phyloP scores from a whole-genome alignment of 108 stramenopile genomes.

The Chaetoceros muelleri region DNA sequence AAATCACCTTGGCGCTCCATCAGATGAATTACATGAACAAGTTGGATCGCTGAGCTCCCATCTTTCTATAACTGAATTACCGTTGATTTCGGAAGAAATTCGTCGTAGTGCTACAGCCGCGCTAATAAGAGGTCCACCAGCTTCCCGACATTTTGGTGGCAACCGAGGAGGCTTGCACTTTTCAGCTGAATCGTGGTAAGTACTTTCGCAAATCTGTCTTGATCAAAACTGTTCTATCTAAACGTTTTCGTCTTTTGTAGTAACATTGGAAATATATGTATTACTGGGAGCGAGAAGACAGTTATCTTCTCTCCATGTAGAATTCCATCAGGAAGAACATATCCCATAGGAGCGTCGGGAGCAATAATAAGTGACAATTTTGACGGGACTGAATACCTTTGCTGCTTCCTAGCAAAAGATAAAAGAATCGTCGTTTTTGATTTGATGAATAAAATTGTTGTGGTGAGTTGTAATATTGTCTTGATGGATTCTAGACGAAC shows the following conservation, averaged over 20 bases:
- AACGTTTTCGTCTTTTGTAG: background rate
- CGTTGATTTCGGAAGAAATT: conserved; percentile 58
- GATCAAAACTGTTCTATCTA: too few relatives aligned
- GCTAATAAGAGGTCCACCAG: conserved; percentile 76
- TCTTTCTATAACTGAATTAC: too few relatives aligned
- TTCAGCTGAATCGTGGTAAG: conserved; percentile 3
- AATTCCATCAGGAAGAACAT: conserved; percentile 67
- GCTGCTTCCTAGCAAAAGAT: conserved; percentile 84
- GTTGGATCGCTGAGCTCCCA: too few relatives aligned
- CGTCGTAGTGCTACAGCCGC: conserved; percentile 72
- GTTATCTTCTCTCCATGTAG: conserved; percentile 66
- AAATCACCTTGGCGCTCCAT: conserved; percentile 1
- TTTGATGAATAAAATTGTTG: background rate
- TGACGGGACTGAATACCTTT: conserved; percentile 74
- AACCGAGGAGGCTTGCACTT: conserved; percentile 69
- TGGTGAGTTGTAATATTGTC: background rate
- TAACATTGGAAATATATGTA: conserved; percentile 12
- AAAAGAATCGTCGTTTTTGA: conserved; percentile 55
- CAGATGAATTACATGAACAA: conserved; percentile 5
- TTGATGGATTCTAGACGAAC: conserved; percentile 19
- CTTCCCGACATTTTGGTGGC: conserved; percentile 81
- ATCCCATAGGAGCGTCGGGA: conserved; percentile 80
- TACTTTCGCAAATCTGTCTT: conserved; percentile 8
- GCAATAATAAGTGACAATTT: conserved; percentile 81
- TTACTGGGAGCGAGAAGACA: conserved; percentile 82